A percentile compares a stretch with the other conserved stretches of the same genome.
These are phyloP conservation scores for Carex scoparia DNA, from an alignment of 176 grass and related monocot genomes.

Conservation along the genomic window DNA sequence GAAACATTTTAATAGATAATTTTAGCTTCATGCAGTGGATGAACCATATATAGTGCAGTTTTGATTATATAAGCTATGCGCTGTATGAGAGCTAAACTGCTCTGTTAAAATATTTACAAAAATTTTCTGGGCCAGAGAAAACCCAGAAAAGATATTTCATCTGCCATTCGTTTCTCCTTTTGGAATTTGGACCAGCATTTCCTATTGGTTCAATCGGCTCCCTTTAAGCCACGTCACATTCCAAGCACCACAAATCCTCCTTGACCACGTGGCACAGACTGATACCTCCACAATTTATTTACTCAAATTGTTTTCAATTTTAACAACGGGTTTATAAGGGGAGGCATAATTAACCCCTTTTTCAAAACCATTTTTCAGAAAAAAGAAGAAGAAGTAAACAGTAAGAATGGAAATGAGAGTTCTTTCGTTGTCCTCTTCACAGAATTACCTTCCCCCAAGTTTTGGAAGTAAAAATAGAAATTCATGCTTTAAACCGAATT, in stretches of 20 bases:
- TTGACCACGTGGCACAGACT: neutral
- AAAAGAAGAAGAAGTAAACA: neutral
- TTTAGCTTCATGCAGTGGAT: no score
- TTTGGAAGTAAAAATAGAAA: slow-evolving; percentile 28
- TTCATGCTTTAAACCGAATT: slow-evolving; percentile 25
- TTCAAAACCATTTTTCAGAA: neutral
- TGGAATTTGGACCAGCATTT: neutral
- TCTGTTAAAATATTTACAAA: no score
- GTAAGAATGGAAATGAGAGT: slow-evolving; percentile 54
- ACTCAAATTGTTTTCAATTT: slow-evolving; percentile 4
- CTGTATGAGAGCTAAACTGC: no score
- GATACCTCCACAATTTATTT: slow-evolving; percentile 13
- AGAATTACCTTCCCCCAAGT: slow-evolving; percentile 36
- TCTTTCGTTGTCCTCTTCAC: slow-evolving; percentile 42
- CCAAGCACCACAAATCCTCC: slow-evolving; percentile 31
- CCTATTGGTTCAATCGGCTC: slow-evolving; percentile 43
- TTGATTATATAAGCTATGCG: no score
- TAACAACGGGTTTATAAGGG: slow-evolving; percentile 12
- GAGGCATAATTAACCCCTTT: neutral
- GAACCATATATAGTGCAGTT: no score
- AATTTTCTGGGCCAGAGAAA: slow-evolving; percentile 38
- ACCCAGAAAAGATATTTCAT: neutral
- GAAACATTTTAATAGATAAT: no score
- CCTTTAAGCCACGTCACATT: slow-evolving; percentile 55
- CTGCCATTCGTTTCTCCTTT: slow-evolving; percentile 23